Evolutionary conservation across 2,329 filamentous ascomycete genomes (phyloP).

Genomic region (Alternaria consortialis): DNA sequence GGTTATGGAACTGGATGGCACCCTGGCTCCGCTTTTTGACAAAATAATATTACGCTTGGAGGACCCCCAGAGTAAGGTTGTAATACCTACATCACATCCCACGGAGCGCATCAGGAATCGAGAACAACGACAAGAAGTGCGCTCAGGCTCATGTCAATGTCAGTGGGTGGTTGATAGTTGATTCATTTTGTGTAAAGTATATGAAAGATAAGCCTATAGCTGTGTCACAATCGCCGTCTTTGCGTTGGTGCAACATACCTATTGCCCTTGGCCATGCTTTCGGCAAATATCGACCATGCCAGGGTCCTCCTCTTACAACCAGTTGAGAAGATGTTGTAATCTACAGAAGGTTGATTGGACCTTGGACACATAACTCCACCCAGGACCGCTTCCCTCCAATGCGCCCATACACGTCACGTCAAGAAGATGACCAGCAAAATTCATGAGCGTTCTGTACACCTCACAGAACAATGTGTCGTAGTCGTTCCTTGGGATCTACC

Average conservation of each 20-base stretch:
- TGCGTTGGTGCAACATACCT: not conserved
- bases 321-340: not conserved
- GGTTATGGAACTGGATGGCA: slow-evolving; percentile 8
- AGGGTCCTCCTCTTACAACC: not conserved
- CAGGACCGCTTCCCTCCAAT: not conserved
- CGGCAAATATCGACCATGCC: not conserved
- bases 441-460: not conserved
- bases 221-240: not conserved
- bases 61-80: slow-evolving; percentile 10
- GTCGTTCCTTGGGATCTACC: not conserved
- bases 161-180: slow-evolving; percentile 25
- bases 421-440: not conserved
- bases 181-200: not conserved
- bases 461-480: not conserved
- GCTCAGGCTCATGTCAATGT: slow-evolving; percentile 25
- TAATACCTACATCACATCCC: slow-evolving; percentile 5
- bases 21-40: not conserved
- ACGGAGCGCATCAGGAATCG: not conserved
- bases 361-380: not conserved
- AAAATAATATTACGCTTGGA: slow-evolving; percentile 12
- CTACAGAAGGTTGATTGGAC: not conserved
- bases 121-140: not conserved
- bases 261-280: not conserved
- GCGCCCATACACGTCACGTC: not conserved
- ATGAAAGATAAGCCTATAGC: not conserved